Evolutionary conservation across 192 early-diverging fungal genomes (phyloP).

Genomic region (Geranomyces variabilis): DNA sequence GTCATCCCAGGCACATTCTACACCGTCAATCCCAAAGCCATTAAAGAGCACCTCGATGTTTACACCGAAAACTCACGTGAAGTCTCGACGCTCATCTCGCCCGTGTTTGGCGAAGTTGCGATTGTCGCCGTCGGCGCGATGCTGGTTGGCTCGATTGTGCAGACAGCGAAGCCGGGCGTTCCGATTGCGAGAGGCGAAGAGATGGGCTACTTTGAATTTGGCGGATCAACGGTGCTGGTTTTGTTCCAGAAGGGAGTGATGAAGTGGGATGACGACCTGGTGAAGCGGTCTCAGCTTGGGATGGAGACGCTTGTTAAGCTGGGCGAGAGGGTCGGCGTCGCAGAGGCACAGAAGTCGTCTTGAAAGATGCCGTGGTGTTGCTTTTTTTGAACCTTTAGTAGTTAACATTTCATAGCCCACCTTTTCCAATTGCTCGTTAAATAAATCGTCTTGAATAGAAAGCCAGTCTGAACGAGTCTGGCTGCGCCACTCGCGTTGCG

Average conservation of each 20-base stretch:
- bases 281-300: background rate
- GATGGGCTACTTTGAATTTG: conserved; percentile 30
- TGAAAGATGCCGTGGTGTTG: no score
- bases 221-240: conserved; percentile 8
- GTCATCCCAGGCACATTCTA: conserved; percentile 8
- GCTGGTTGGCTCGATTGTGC: conserved; percentile 13
- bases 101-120: background rate
- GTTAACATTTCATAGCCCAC: no score
- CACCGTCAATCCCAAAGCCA: conserved; percentile 19
- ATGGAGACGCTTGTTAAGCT: conserved; percentile 19
- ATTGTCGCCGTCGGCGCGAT: conserved; percentile 18
- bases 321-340: conserved; percentile 25
- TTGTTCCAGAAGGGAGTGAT: background rate
- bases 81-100: background rate
- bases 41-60: conserved; percentile 9
- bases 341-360: no score
- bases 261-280: background rate
- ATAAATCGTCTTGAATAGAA: no score
- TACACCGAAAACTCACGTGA: conserved; percentile 19
- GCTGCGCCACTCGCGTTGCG: no score
- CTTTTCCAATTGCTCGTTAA: no score
- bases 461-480: no score
- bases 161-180: background rate
- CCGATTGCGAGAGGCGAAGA: conserved; percentile 11
- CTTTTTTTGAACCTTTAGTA: no score